Percentiles rank a stretch among this genome's conserved stretches.
These are phyloP conservation scores for Chaetomiaceae sp. DNA, from an alignment of 2,329 filamentous ascomycete genomes.

Conservation along the genomic window DNA sequence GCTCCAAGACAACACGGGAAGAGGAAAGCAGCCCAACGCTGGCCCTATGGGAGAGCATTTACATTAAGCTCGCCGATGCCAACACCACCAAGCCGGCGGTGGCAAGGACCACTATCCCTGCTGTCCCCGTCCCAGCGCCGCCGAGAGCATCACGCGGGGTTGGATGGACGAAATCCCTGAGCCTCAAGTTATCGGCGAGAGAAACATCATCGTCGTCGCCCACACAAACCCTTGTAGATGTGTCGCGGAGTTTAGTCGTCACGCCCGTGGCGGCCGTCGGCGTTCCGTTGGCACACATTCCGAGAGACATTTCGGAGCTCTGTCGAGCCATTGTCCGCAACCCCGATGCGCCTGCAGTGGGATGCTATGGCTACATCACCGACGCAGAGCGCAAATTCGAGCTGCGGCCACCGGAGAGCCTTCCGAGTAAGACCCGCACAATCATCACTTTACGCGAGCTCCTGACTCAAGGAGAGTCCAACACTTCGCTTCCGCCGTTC, in stretches of 20 bases:
- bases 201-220: background rate
- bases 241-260: background rate
- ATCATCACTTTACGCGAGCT: background rate
- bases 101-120: too few relatives aligned
- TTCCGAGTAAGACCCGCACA: background rate
- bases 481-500: background rate
- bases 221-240: background rate
- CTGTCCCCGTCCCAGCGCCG: background rate
- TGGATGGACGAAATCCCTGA: background rate
- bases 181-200: background rate
- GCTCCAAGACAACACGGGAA: too few relatives aligned
- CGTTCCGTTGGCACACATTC: background rate
- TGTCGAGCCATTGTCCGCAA: background rate
- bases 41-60: background rate
- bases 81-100: too few relatives aligned
- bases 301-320: background rate
- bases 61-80: background rate
- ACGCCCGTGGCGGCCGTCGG: background rate
- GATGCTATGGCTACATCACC: background rate
- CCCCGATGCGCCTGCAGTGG: background rate
- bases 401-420: too few relatives aligned
- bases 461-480: background rate
- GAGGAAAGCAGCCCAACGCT: too few relatives aligned
- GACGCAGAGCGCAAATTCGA: background rate
- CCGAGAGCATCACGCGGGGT: background rate